A percentile compares a stretch with the other conserved stretches of the same genome.
Conservation (phyloP, 1,139 yeast species). For the Taphrina sp. region DNA sequence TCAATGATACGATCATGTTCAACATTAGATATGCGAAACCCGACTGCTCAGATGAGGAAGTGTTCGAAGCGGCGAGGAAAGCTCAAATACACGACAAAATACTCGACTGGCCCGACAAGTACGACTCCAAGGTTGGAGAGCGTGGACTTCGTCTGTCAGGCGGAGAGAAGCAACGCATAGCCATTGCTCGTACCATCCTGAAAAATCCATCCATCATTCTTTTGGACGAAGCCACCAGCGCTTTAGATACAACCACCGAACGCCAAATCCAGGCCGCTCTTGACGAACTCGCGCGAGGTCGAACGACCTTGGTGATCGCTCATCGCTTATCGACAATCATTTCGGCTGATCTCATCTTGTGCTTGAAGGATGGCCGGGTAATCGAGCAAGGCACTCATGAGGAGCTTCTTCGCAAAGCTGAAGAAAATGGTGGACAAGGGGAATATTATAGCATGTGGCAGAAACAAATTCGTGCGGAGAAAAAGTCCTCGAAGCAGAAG, state of each 20-base stretch:
- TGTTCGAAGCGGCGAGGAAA: slow-evolving; percentile 58
- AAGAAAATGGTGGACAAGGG: slow-evolving; percentile 51
- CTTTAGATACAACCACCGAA: slow-evolving; percentile 81
- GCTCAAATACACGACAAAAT: slow-evolving; percentile 70
- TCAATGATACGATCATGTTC: slow-evolving; percentile 84
- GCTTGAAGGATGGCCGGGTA: slow-evolving; percentile 71
- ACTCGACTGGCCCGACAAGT: slow-evolving; percentile 55
- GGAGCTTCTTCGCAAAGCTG: slow-evolving; percentile 44
- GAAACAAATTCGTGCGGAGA: slow-evolving; percentile 54
- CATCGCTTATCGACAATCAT: slow-evolving; percentile 77
- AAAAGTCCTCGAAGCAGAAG: slow-evolving; percentile 13
- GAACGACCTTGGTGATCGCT: slow-evolving; percentile 88
- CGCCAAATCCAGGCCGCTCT: slow-evolving; percentile 52
- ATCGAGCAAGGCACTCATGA: slow-evolving; percentile 67
- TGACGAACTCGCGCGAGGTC: slow-evolving; percentile 61
- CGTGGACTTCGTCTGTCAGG: slow-evolving; percentile 85
- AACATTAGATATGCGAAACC: slow-evolving; percentile 84
- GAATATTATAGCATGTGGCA: slow-evolving; percentile 79
- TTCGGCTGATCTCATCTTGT: slow-evolving; percentile 67
- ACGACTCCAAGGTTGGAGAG: slow-evolving; percentile 74
- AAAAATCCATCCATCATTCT: slow-evolving; percentile 68
- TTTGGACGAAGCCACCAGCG: slow-evolving; percentile 74
- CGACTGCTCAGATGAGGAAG: slow-evolving; percentile 70
- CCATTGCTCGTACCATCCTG: slow-evolving; percentile 78
- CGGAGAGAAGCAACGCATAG: slow-evolving; percentile 84